Conservation (phyloP, 176 grass and related monocot genomes). For the Eremochloa ophiuroides region DNA sequence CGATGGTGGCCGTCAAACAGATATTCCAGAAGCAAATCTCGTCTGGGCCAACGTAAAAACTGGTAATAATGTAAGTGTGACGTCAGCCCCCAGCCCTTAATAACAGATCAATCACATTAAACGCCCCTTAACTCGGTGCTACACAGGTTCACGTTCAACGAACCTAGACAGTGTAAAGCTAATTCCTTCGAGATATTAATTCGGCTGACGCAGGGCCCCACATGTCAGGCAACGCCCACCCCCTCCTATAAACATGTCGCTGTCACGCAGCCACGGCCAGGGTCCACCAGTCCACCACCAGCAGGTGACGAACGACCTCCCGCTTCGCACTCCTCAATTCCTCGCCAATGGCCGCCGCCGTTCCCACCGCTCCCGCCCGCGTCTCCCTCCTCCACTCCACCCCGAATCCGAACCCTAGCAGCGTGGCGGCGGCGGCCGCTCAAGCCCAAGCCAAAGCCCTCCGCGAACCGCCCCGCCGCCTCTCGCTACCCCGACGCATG, state of each 20-base stretch:
- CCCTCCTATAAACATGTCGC: not conserved
- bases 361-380: not conserved
- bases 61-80: no score
- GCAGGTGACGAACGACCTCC: conserved; percentile 6
- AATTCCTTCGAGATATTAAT: no score
- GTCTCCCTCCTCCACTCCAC: conserved; percentile 15
- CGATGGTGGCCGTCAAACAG: no score
- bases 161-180: not conserved
- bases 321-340: not conserved
- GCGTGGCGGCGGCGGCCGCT: not conserved
- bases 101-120: not conserved
- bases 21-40: no score
- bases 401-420: not conserved
- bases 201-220: not conserved
- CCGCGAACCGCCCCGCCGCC: not conserved
- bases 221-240: not conserved
- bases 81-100: no score
- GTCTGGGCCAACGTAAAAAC: no score
- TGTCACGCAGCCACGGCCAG: not conserved
- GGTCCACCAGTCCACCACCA: not conserved
- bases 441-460: not conserved
- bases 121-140: not conserved
- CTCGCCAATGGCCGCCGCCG: conserved; percentile 28
- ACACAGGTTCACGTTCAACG: not conserved
- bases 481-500: conserved; percentile 26